phyloP scores from a whole-genome alignment of 306 rosid genomes.

The Castanospermum australe region DNA sequence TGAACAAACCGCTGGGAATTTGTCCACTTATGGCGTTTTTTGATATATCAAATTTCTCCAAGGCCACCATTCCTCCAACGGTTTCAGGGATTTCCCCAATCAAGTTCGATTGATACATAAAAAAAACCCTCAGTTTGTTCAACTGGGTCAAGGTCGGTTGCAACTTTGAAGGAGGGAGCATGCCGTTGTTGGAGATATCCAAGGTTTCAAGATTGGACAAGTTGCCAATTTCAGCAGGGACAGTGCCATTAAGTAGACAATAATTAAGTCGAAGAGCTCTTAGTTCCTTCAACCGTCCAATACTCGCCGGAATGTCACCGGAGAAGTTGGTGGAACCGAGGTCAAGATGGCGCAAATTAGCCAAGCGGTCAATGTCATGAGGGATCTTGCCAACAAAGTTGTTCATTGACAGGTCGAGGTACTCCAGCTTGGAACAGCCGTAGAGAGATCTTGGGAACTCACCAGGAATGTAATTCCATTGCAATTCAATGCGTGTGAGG shows the following conservation, averaged over 20 bases:
- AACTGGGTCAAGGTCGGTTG: conserved; percentile 36
- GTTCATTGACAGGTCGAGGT: conserved; percentile 39
- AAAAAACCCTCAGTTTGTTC: conserved; percentile 34
- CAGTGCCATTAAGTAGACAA: conserved; percentile 33
- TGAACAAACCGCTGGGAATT: conserved; percentile 42
- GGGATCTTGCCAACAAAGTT: conserved; percentile 35
- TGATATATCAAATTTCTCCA: conserved; percentile 37
- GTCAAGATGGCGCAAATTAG: conserved; percentile 31
- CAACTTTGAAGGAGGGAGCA: conserved; percentile 6
- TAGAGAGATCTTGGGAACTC: conserved; percentile 46
- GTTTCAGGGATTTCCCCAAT: conserved; percentile 41
- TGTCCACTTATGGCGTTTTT: conserved; percentile 24
- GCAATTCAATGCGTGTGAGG: conserved; percentile 35
- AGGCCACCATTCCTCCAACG: conserved; percentile 41
- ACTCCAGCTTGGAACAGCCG: conserved; percentile 39
- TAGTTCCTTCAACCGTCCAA: conserved; percentile 39
- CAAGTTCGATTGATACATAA: conserved; percentile 24
- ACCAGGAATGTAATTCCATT: conserved; percentile 1
- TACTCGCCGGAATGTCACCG: conserved; percentile 45
- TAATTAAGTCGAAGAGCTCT: background rate
- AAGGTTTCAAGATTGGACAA: conserved; percentile 45
- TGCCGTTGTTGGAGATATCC: background rate
- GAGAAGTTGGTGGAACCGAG: conserved; percentile 39
- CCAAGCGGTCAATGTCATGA: conserved; percentile 31
- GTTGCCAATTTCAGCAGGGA: conserved; percentile 40